Conservation (phyloP, 768 basidiomycete genomes). For the Candolleomyces efflorescens region DNA sequence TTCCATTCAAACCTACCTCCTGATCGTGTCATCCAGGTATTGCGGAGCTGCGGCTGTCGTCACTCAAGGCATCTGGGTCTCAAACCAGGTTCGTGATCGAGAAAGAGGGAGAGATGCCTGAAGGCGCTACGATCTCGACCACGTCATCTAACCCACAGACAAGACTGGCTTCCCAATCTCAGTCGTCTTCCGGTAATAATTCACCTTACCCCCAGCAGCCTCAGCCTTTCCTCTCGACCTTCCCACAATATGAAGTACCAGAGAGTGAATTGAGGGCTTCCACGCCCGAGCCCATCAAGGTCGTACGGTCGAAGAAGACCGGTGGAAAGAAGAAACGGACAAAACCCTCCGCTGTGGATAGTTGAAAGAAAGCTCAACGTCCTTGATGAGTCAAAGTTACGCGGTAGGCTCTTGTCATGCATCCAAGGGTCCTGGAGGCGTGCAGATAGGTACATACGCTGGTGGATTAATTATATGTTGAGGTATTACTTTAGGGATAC, state of each 20-base stretch:
- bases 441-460: neutral
- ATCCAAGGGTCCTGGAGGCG: neutral
- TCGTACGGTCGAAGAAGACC: conserved; percentile 66
- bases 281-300: conserved; percentile 70
- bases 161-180: conserved; percentile 17
- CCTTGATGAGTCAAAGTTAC: too few relatives aligned
- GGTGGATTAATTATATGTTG: neutral
- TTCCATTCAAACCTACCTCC: neutral
- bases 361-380: neutral
- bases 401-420: too few relatives aligned
- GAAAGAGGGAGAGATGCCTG: conserved; percentile 83
- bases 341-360: conserved; percentile 7
- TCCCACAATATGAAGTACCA: conserved; percentile 52
- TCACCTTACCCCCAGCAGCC: neutral
- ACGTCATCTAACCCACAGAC: conserved; percentile 17
- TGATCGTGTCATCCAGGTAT: conserved; percentile 17
- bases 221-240: conserved; percentile 29
- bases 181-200: conserved; percentile 6
- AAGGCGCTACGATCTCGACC: conserved; percentile 32
- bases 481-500: conserved; percentile 1
- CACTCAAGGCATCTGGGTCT: conserved; percentile 40
- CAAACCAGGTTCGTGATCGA: conserved; percentile 59
- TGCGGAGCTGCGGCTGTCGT: conserved; percentile 35
- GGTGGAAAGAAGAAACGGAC: conserved; percentile 69
- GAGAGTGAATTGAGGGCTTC: conserved; percentile 41